A percentile compares a stretch with the other conserved stretches of the same genome.
Conservation (phyloP, 495 filamentous ascomycete genomes). For the Usnea hakonensis region DNA sequence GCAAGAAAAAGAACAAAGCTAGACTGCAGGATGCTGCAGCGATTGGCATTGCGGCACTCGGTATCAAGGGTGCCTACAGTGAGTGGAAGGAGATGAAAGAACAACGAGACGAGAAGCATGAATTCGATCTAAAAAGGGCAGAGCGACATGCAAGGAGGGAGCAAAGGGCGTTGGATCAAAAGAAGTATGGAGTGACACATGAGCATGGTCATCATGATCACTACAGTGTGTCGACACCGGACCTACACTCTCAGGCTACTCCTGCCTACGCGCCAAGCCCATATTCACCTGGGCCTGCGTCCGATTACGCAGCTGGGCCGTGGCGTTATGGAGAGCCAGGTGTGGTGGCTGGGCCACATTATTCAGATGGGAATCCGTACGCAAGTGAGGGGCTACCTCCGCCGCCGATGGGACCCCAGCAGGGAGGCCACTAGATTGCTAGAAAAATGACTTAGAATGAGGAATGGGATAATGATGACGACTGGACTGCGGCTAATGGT, state of each 20-base stretch:
- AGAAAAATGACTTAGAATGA: background rate
- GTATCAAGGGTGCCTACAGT: constrained; percentile 72
- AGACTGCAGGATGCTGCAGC: constrained; percentile 67
- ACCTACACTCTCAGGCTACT: constrained; percentile 1
- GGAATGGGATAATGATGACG: background rate
- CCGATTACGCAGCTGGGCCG: constrained; percentile 18
- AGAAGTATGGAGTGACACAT: background rate
- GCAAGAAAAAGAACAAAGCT: constrained; percentile 66
- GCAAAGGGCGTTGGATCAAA: constrained; percentile 7
- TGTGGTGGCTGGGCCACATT: constrained; percentile 18
- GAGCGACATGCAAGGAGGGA: constrained; percentile 31
- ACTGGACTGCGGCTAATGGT: background rate
- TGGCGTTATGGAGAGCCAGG: constrained; percentile 15
- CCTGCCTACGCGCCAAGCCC: background rate
- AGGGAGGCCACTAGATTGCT: constrained; percentile 1
- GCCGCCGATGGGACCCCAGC: constrained; percentile 18
- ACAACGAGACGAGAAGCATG: constrained; percentile 45
- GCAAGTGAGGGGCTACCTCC: constrained; percentile 12
- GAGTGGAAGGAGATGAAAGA: constrained; percentile 65
- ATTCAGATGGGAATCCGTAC: constrained; percentile 17
- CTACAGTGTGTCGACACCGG: constrained; percentile 5
- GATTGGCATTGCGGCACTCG: constrained; percentile 75
- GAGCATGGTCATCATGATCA: background rate
- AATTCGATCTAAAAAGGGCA: constrained; percentile 45
- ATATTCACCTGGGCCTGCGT: background rate